A percentile compares a stretch with the other conserved stretches of the same genome.
These are phyloP conservation scores for rapeseed (Brassica napus) DNA, from an alignment of 345 rosid species.

Conservation along the genomic window Da-Ae NC_063437.1:20083501-20084000, in stretches of 20 bases:
- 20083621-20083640: slow-evolving; percentile 64
- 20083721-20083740: neutral
- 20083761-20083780: slow-evolving; percentile 53
- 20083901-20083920: slow-evolving; percentile 64
- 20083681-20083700: no score
- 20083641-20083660: slow-evolving; percentile 39
- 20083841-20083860: slow-evolving; percentile 65
- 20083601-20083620: slow-evolving; percentile 85
- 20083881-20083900: slow-evolving; percentile 46
- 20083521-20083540: slow-evolving; percentile 78
- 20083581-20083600: slow-evolving; percentile 70
- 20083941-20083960: neutral
- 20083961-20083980: no score
- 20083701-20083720: slow-evolving; percentile 4
- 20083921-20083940: slow-evolving; percentile 9
- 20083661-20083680: no score
- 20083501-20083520: slow-evolving; percentile 70
- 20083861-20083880: slow-evolving; percentile 88
- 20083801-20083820: slow-evolving; percentile 84
- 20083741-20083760: slow-evolving; percentile 6
- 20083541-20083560: slow-evolving; percentile 71
- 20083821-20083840: slow-evolving; percentile 61
- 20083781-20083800: slow-evolving; percentile 64
- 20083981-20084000: neutral
- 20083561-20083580: slow-evolving; percentile 62